These are phyloP conservation scores for Fusarium humuli DNA, from an alignment of 2,329 filamentous ascomycete genomes.

Conservation along the genomic window DNA sequence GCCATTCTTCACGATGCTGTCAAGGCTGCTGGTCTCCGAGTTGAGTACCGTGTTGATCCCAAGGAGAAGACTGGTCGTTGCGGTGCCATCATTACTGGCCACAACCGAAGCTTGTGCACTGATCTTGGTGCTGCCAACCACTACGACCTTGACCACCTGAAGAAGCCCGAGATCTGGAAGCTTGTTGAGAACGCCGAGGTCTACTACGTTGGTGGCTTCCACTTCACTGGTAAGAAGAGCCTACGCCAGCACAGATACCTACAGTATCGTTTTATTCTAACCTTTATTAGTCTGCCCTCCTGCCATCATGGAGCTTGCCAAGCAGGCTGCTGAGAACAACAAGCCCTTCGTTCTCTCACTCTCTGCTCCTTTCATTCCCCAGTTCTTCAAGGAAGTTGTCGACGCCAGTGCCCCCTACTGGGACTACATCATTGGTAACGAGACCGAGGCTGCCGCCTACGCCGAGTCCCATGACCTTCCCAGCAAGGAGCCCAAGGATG, in stretches of 20 bases:
- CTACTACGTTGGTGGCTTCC: constrained; percentile 96
- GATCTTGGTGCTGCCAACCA: constrained; percentile 96
- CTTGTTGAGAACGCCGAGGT: constrained; percentile 88
- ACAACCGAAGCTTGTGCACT: constrained; percentile 94
- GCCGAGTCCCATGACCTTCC: constrained; percentile 82
- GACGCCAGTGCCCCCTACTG: constrained; percentile 90
- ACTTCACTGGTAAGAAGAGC: constrained; percentile 75
- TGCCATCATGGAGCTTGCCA: constrained; percentile 88
- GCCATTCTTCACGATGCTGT: constrained; percentile 88
- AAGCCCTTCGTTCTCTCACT: constrained; percentile 94
- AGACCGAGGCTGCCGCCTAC: constrained; percentile 91
- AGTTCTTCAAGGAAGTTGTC: constrained; percentile 97
- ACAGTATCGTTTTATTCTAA: constrained; percentile 18
- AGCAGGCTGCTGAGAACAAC: constrained; percentile 89
- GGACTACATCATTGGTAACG: constrained; percentile 97
- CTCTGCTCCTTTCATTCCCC: constrained; percentile 93
- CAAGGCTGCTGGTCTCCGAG: constrained; percentile 86
- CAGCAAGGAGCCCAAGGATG: constrained; percentile 82
- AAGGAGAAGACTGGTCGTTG: constrained; percentile 89
- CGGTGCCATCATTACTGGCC: constrained; percentile 95
- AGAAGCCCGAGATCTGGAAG: constrained; percentile 90
- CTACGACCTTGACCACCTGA: constrained; percentile 94
- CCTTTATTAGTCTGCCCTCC: constrained; percentile 77
- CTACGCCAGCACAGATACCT: not conserved
- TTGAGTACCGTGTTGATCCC: constrained; percentile 94